These are phyloP conservation scores for Yarrowia deformans DNA, from an alignment of 805 yeast genomes.

Conservation along the genomic window DNA sequence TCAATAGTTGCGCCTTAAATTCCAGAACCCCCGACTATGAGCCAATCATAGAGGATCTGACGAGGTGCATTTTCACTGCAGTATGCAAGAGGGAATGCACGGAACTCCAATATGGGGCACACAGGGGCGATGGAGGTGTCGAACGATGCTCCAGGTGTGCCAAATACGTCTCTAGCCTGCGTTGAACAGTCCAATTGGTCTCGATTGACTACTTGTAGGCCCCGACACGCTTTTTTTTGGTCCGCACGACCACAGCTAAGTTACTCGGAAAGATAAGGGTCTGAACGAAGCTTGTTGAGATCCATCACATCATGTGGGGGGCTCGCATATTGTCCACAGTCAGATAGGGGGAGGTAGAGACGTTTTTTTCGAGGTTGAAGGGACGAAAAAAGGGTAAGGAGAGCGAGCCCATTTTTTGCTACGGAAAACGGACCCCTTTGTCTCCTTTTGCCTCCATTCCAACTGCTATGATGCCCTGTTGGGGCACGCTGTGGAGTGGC, in stretches of 20 bases:
- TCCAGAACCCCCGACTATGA: not conserved
- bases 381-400: no score
- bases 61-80: conserved; percentile 8
- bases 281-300: conserved; percentile 22
- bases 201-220: no score
- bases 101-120: not conserved
- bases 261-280: conserved; percentile 25
- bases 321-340: not conserved
- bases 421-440: no score
- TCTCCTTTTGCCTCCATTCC: no score
- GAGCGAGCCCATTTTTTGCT: no score
- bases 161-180: no score
- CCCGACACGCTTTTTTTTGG: not conserved
- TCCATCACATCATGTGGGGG: conserved; percentile 37
- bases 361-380: no score
- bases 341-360: not conserved
- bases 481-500: conserved; percentile 10
- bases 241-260: conserved; percentile 13
- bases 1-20: conserved; percentile 9
- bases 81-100: conserved; percentile 4
- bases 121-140: not conserved
- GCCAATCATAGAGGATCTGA: conserved; percentile 21
- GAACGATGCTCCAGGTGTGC: not conserved
- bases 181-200: no score
- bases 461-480: conserved; percentile 8